A percentile compares a stretch with the other conserved stretches of the same genome.
Evolutionary conservation across 1,139 yeast genomes (phyloP).

Genomic region (Lodderomyces margitis): DNA sequence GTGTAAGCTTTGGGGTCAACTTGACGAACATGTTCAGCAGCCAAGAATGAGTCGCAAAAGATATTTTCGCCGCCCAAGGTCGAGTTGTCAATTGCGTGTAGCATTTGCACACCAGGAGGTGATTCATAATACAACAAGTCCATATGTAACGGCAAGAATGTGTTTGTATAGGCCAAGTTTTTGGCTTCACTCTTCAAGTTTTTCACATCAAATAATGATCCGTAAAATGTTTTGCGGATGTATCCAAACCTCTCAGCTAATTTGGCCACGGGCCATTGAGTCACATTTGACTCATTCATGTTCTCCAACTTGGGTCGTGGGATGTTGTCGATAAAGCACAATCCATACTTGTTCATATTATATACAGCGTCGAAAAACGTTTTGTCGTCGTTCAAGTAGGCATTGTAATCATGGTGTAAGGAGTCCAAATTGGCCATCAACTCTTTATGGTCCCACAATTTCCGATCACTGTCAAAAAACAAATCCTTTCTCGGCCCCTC

Average conservation of each 20-base stretch:
- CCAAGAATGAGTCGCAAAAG: constrained; percentile 74
- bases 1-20: constrained; percentile 62
- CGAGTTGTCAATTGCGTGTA: constrained; percentile 65
- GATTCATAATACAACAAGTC: constrained; percentile 78
- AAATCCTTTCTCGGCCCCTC: constrained; percentile 31
- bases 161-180: constrained; percentile 71
- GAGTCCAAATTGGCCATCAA: constrained; percentile 18
- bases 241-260: constrained; percentile 69
- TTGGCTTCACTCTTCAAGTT: constrained; percentile 57
- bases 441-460: constrained; percentile 38
- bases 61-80: constrained; percentile 69
- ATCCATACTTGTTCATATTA: constrained; percentile 56
- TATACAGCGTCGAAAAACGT: constrained; percentile 40
- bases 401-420: constrained; percentile 35
- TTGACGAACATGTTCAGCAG: constrained; percentile 54
- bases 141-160: constrained; percentile 74
- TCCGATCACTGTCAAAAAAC: constrained; percentile 34
- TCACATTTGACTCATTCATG: constrained; percentile 30
- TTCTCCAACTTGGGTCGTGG: constrained; percentile 33
- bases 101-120: constrained; percentile 78
- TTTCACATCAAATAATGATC: constrained; percentile 68
- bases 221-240: constrained; percentile 71
- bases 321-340: constrained; percentile 53
- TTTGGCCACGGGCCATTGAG: constrained; percentile 40
- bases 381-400: constrained; percentile 40